Percentiles rank a stretch among this genome's conserved stretches.
phyloP scores from a whole-genome alignment of 2,329 filamentous ascomycete species.

The Alternaria hordeiaustralica region DNA sequence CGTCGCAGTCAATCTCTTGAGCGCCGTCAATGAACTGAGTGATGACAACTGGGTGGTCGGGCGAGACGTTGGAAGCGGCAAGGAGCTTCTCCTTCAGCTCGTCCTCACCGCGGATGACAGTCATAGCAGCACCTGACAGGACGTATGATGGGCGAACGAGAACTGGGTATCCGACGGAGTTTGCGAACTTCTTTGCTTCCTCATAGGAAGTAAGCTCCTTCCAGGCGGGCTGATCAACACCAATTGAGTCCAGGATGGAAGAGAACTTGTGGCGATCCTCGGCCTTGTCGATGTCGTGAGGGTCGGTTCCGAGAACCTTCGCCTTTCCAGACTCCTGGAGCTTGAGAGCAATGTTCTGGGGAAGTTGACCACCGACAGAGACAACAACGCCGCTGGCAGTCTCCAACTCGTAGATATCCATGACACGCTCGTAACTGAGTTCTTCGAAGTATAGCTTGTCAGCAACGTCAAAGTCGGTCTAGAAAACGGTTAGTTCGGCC shows the following conservation, averaged over 20 bases:
- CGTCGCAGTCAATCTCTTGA: slow-evolving; percentile 95
- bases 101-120: slow-evolving; percentile 84
- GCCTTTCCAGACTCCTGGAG: slow-evolving; percentile 91
- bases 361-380: slow-evolving; percentile 92
- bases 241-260: slow-evolving; percentile 94
- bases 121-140: slow-evolving; percentile 97
- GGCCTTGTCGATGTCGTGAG: slow-evolving; percentile 94
- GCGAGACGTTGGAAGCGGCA: slow-evolving; percentile 87
- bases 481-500: slow-evolving; percentile 17
- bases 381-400: slow-evolving; percentile 85
- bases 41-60: slow-evolving; percentile 97
- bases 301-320: slow-evolving; percentile 90
- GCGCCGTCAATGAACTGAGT: slow-evolving; percentile 98
- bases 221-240: slow-evolving; percentile 96
- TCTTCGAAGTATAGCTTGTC: slow-evolving; percentile 98
- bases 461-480: slow-evolving; percentile 85
- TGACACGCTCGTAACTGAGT: slow-evolving; percentile 93
- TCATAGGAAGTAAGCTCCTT: slow-evolving; percentile 91
- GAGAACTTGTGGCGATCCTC: slow-evolving; percentile 99
- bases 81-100: slow-evolving; percentile 95
- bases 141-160: slow-evolving; percentile 95
- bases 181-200: slow-evolving; percentile 86
- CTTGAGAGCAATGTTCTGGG: slow-evolving; percentile 95
- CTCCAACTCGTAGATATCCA: slow-evolving; percentile 98
- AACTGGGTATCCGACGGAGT: slow-evolving; percentile 88